These are phyloP conservation scores for Yamadazyma membranifaciens DNA, from an alignment of 1,139 yeast species.

Conservation along the genomic window DNA sequence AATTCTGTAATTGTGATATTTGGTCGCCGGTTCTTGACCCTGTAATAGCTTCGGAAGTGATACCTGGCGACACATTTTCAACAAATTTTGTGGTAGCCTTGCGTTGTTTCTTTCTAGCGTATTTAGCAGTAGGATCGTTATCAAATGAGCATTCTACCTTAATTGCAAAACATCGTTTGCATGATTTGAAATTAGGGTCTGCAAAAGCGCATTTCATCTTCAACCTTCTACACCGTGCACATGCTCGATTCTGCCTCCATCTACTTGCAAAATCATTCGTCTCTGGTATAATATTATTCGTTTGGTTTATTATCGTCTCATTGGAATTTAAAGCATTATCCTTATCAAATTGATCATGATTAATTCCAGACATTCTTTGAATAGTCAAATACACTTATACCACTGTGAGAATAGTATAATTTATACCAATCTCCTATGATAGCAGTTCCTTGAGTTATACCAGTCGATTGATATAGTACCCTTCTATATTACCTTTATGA, in stretches of 20 bases:
- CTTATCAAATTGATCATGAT: background rate
- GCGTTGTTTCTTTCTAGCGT: conserved; percentile 23
- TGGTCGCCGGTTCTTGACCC: conserved; percentile 16
- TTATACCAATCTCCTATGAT: no score
- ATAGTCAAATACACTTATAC: no score
- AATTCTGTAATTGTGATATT: conserved; percentile 15
- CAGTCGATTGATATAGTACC: no score
- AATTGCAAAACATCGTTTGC: conserved; percentile 47
- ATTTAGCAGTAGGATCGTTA: conserved; percentile 44
- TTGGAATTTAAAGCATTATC: background rate
- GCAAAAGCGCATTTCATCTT: conserved; percentile 56
- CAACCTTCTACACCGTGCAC: conserved; percentile 56
- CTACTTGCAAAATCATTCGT: conserved; percentile 23
- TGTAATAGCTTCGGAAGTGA: conserved; percentile 15
- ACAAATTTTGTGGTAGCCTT: conserved; percentile 11
- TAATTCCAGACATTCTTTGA: no score
- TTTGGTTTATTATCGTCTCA: background rate
- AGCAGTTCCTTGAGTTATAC: no score
- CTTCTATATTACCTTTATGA: no score
- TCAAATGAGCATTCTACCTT: conserved; percentile 47
- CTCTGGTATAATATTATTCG: background rate
- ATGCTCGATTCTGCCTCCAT: conserved; percentile 51
- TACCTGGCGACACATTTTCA: conserved; percentile 16
- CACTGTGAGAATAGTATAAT: no score
- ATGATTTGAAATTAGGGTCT: conserved; percentile 41